Percentiles rank a stretch among this genome's conserved stretches.
These are phyloP conservation scores for Trapa incisa DNA, from an alignment of 345 rosid species.

Conservation along the genomic window DNA sequence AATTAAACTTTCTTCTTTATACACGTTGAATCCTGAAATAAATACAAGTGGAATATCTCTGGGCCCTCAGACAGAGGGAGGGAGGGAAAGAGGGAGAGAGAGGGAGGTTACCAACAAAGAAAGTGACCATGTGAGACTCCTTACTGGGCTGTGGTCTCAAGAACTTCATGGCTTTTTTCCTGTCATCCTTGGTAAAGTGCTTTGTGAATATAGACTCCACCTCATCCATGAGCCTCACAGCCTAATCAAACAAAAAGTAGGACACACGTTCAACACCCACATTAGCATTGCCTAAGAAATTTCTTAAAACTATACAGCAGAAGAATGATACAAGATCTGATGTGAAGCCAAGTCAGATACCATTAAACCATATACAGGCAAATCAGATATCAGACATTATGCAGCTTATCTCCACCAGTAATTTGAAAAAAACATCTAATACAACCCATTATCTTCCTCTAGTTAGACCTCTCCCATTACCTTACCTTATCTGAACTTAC, in stretches of 20 bases:
- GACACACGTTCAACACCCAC: not conserved
- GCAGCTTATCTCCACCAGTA: not conserved
- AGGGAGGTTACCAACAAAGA: conserved; percentile 64
- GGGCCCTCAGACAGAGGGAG: not conserved
- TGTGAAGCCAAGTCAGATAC: not conserved
- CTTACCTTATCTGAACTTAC: conserved; percentile 90
- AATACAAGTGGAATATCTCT: not conserved
- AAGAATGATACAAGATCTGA: not conserved
- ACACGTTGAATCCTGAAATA: not conserved
- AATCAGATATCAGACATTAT: not conserved
- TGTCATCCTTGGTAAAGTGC: conserved; percentile 91
- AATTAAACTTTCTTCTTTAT: not conserved
- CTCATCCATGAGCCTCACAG: conserved; percentile 87
- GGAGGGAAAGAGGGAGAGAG: not conserved
- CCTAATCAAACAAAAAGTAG: conserved; percentile 21
- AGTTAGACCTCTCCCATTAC: not conserved
- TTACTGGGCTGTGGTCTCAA: conserved; percentile 71
- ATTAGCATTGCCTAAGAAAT: not conserved
- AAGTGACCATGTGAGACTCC: conserved; percentile 93
- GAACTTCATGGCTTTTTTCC: conserved; percentile 96
- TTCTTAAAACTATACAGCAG: not conserved
- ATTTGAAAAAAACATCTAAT: not conserved
- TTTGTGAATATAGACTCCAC: conserved; percentile 95
- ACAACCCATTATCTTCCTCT: not conserved
- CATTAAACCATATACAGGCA: not conserved